Base-by-base conservation (phyloP, 1,284 basidiomycete species). In the Ceratobasidium sp. region DNA sequence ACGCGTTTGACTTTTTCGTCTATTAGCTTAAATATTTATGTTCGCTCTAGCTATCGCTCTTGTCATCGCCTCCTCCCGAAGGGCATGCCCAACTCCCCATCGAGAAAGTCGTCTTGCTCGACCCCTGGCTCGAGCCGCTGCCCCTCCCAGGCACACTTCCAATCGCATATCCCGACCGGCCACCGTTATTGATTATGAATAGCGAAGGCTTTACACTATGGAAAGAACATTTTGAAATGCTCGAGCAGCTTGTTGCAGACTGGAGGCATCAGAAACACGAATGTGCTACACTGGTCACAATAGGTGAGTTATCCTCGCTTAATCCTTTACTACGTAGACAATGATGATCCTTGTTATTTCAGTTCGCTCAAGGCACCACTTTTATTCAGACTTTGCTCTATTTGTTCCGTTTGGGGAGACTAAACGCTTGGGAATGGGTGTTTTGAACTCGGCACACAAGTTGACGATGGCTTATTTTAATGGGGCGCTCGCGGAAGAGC, bases 41-140 rank as follows among this genome's bases (percentile, higher is more conserved):
- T n/a, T 54, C 26, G 79, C 71, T 13, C 54, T 73, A 79, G 48
- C 54, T 81, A 48, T 66, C 79, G 28, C 62, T 80, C 0, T 71
- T 82, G 9, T 86, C 84, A 1, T 81, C 85, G 15, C 86, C 89
- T 3, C 86, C 88, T 4, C 83, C 84, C 3, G 76, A 83, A 4
- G 84, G 83, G 3, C 85, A 88, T 79, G 64, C 81, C 7, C 82
- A 83, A 0, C 86, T 94, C 67, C 90, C 90, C 0, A 83, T 91
- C 56, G 85, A 86, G 9, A 88, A 89, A 73, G 89, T 87, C 2
- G 82, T 94, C 17, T 85, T 91, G 26, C 87, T 94, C 10, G 94
- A 95, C 83, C 94, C 93, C 50, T 95, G 94, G 94, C 83, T 94
- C 20, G 93, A 94, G 77, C 92, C 94, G 20, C 82, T 94, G 23